Conservation (phyloP, 371 early-diverging fungal species). For the Rhizopus delemar region DNA sequence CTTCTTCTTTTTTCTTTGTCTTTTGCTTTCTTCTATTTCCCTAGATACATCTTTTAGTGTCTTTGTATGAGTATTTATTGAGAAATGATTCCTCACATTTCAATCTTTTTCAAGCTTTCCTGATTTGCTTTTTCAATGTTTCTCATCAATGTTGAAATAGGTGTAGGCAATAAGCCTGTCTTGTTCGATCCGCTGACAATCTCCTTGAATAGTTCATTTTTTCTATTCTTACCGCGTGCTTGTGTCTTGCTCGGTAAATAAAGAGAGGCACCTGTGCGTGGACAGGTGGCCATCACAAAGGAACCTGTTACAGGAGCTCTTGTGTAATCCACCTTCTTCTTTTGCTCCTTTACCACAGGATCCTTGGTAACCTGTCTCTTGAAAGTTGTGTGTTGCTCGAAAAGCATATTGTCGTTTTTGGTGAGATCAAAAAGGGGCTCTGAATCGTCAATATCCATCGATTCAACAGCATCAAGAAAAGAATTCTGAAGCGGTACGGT, state of each 20-base stretch:
- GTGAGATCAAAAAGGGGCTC: constrained; percentile 8
- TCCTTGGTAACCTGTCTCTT: too few relatives aligned
- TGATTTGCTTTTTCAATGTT: constrained; percentile 21
- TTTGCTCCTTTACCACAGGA: too few relatives aligned
- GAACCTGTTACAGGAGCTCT: constrained; percentile 21
- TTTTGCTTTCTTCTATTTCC: constrained; percentile 35
- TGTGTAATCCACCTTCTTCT: constrained; percentile 11
- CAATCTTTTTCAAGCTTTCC: constrained; percentile 18
- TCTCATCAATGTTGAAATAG: constrained; percentile 34
- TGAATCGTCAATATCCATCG: constrained; percentile 14
- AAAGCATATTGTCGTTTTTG: neutral
- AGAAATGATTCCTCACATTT: constrained; percentile 13
- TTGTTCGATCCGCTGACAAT: constrained; percentile 6
- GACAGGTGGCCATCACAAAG: constrained; percentile 29
- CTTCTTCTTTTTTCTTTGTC: constrained; percentile 37
- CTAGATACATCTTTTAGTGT: constrained; percentile 18
- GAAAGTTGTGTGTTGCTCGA: too few relatives aligned
- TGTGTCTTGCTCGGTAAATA: constrained; percentile 48
- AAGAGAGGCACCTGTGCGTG: constrained; percentile 44
- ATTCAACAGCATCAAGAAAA: constrained; percentile 6
- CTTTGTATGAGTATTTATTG: neutral
- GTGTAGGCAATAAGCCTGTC: constrained; percentile 27
- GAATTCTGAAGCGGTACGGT: neutral
- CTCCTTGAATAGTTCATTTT: constrained; percentile 6
- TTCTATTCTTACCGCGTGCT: constrained; percentile 14